Evolutionary conservation across 805 yeast species (phyloP), one percentile per base, ranked within the genome.

Genomic region (Monosporozyma solicola): DNA sequence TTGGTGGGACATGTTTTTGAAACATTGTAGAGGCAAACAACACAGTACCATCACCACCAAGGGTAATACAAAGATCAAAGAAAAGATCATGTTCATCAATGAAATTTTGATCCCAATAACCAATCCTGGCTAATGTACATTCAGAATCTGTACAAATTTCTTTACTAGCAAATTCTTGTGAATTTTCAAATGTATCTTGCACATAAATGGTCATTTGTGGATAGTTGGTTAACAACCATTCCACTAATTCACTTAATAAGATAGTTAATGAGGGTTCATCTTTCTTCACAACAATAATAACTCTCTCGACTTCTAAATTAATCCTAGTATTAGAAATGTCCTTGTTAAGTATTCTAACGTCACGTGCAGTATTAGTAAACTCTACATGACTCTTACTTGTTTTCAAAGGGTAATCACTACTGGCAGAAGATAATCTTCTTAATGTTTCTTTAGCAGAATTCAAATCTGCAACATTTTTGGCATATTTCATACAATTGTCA

Each of bases 11-110:
- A 44, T 78, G 77, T 54, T 78, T 72, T 70, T 86, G 94, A 67
- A 92, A 92, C 41, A 89, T 72, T 54, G 91, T 83, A 3, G 95
- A 89, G 0, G 91, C 91, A 63, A 85, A 85, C 15, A 91, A 73
- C 49, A 91, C 96, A 0, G 98, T 92, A 3, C 98, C 98, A 65
- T 92, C 98, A 11, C 98, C 99, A 25, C 99, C 99, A 3, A 92
- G 74, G 0, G 97, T 87, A 39, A 91, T 80, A 4, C 89, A 83
- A 53, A 91, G 73, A 65, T 91, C 97, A 57, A 82, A 78, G 49
- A 72, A 59, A 33, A 76, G 74, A 20, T 62, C 61, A 32, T 61
- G 48, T 50, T 63, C 45, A 54, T 68, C 57, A 11, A 87, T 77
- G 52, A 83, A 71, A 13, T 75, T 74, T 51, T 81, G 78, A 52